These are phyloP conservation scores for Phyllosticta paracitricarpa DNA, from an alignment of 2,329 filamentous ascomycete genomes.

Conservation along the genomic window DNA sequence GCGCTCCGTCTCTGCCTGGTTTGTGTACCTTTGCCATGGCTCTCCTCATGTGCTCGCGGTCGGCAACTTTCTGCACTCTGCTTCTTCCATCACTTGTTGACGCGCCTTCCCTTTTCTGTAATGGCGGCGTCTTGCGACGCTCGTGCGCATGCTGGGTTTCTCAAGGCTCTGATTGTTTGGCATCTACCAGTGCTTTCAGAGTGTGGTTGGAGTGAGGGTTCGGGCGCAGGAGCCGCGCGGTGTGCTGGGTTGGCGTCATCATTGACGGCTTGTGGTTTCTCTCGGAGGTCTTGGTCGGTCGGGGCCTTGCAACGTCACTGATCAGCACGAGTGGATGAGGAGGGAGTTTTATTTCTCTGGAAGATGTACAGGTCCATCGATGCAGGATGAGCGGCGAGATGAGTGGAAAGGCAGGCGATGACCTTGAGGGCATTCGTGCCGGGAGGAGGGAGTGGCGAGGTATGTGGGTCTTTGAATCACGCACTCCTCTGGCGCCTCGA, in stretches of 20 bases:
- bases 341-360: too few species aligned
- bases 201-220: constrained; percentile 44
- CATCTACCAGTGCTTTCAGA: constrained; percentile 52
- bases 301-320: too few species aligned
- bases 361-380: too few species aligned
- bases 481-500: too few species aligned
- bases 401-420: too few species aligned
- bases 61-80: constrained; percentile 45
- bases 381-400: too few species aligned
- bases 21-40: constrained; percentile 52
- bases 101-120: constrained; percentile 46
- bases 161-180: constrained; percentile 16
- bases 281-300: too few species aligned
- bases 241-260: constrained; percentile 19
- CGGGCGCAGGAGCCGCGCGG: constrained; percentile 15
- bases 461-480: too few species aligned
- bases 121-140: constrained; percentile 28
- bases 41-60: constrained; percentile 61
- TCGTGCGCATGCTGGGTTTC: constrained; percentile 14
- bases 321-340: too few species aligned
- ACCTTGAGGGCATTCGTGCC: too few species aligned
- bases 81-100: constrained; percentile 50
- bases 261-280: constrained; percentile 19
- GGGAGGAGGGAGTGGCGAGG: too few species aligned
- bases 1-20: constrained; percentile 57